Percentiles rank a stretch among this genome's conserved stretches.
Evolutionary conservation across 1,284 basidiomycete genomes (phyloP).

Genomic region (Heterobasidion parviporum): DNA sequence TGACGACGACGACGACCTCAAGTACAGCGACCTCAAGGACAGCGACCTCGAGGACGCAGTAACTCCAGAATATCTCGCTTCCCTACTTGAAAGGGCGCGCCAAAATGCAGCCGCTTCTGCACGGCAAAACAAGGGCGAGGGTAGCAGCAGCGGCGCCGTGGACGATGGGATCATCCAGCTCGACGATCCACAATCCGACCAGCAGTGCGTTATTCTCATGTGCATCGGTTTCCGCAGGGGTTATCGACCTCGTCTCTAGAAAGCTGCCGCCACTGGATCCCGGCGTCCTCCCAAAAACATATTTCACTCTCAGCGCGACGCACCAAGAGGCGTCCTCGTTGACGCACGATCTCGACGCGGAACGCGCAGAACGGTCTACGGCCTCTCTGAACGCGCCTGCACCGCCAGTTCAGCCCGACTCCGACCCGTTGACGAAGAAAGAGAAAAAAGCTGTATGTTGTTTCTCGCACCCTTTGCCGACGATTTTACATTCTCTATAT

Average conservation of each 20-base stretch:
- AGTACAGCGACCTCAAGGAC: slow-evolving; percentile 7
- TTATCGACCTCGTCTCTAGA: slow-evolving; percentile 23
- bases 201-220: slow-evolving; percentile 24
- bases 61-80: slow-evolving; percentile 54
- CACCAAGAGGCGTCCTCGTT: slow-evolving; percentile 35
- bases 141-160: not conserved
- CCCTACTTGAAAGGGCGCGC: slow-evolving; percentile 53
- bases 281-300: slow-evolving; percentile 49
- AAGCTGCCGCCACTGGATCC: slow-evolving; percentile 61
- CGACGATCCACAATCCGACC: slow-evolving; percentile 20
- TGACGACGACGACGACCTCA: slow-evolving; percentile 10
- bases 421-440: slow-evolving; percentile 58
- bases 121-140: not conserved
- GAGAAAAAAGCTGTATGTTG: slow-evolving; percentile 57
- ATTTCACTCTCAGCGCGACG: slow-evolving; percentile 44
- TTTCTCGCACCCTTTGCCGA: slow-evolving; percentile 1
- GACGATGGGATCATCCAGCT: slow-evolving; percentile 43
- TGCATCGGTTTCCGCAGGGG: not conserved
- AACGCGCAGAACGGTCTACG: slow-evolving; percentile 38
- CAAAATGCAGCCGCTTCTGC: slow-evolving; percentile 7
- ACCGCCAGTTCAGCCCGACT: slow-evolving; percentile 47
- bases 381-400: slow-evolving; percentile 37
- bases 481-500: not conserved
- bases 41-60: slow-evolving; percentile 36
- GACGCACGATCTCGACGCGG: slow-evolving; percentile 55